Conservation (phyloP, 495 filamentous ascomycete genomes). For the Filosporella fistucella region DNA sequence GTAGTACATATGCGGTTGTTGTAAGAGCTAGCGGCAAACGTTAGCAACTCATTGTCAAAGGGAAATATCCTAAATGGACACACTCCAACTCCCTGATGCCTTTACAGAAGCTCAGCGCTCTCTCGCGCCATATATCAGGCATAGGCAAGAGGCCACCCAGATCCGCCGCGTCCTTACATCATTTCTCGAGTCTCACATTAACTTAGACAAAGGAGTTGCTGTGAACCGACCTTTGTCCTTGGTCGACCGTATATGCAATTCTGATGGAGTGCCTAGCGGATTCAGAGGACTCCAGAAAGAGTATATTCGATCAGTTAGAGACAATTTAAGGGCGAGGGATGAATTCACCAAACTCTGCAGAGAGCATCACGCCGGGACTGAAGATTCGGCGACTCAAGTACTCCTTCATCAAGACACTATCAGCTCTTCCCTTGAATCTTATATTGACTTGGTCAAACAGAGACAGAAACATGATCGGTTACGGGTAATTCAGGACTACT, state of each 20-base stretch:
- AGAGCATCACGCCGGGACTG: neutral
- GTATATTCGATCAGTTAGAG: conserved; percentile 19
- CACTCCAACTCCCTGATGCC: conserved; percentile 10
- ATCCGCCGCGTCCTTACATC: conserved; percentile 37
- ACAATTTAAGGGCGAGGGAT: conserved; percentile 22
- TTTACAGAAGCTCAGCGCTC: conserved; percentile 7
- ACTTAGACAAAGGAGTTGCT: conserved; percentile 8
- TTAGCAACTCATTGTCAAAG: no score
- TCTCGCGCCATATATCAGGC: conserved; percentile 32
- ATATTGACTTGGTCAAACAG: conserved; percentile 17
- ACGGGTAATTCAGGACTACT: conserved; percentile 23
- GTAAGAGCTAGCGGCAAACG: no score
- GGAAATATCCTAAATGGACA: no score
- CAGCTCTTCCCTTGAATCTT: conserved; percentile 5
- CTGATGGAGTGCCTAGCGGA: conserved; percentile 22
- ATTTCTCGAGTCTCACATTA: conserved; percentile 31
- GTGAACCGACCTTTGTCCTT: conserved; percentile 26
- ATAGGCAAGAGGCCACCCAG: conserved; percentile 35
- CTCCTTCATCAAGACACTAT: neutral
- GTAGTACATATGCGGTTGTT: no score
- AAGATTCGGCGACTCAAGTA: neutral
- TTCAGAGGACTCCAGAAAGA: conserved; percentile 28
- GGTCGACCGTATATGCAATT: conserved; percentile 25
- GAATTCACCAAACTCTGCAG: conserved; percentile 13
- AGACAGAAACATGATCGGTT: conserved; percentile 20